These are phyloP conservation scores for Colletotrichum abscissum DNA, from an alignment of 2,329 filamentous ascomycete species.

Conservation along the genomic window DNA sequence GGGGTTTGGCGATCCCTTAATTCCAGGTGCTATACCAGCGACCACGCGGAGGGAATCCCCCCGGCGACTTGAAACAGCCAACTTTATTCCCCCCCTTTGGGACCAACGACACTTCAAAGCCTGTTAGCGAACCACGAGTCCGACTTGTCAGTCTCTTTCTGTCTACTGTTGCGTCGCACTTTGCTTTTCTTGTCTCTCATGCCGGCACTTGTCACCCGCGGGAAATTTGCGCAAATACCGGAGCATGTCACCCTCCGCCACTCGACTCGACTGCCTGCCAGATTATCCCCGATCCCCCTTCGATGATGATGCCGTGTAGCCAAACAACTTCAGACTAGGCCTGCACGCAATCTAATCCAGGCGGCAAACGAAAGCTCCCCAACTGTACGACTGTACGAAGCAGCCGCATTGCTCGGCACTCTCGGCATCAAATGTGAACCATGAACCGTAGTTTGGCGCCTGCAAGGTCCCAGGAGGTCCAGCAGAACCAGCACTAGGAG, in stretches of 20 bases:
- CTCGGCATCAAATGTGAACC: not conserved
- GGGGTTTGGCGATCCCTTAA: slow-evolving; percentile 25
- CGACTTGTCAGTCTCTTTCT: not conserved
- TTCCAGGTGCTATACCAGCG: slow-evolving; percentile 17
- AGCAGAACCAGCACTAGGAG: not conserved
- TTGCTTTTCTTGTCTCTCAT: not conserved
- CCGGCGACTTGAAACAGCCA: slow-evolving; percentile 25
- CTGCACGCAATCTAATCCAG: slow-evolving; percentile 14
- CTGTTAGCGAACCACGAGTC: not conserved
- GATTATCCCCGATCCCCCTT: not conserved
- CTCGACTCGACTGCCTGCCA: not conserved
- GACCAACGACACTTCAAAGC: slow-evolving; percentile 8
- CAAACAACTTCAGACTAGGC: not conserved
- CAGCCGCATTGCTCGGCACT: slow-evolving; percentile 8
- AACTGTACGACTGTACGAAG: not conserved
- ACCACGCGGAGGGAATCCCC: slow-evolving; percentile 28
- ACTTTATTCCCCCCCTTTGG: slow-evolving; percentile 7
- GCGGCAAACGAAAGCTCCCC: not conserved
- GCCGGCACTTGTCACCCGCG: not conserved
- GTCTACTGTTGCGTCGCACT: not conserved
- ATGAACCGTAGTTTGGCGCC: not conserved
- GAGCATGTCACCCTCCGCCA: not conserved
- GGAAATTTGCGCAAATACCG: slow-evolving; percentile 18
- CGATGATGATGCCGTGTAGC: not conserved
- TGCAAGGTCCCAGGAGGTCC: not conserved